phyloP scores from a whole-genome alignment of 768 basidiomycete genomes.

The Tephrocybe sp. region DNA sequence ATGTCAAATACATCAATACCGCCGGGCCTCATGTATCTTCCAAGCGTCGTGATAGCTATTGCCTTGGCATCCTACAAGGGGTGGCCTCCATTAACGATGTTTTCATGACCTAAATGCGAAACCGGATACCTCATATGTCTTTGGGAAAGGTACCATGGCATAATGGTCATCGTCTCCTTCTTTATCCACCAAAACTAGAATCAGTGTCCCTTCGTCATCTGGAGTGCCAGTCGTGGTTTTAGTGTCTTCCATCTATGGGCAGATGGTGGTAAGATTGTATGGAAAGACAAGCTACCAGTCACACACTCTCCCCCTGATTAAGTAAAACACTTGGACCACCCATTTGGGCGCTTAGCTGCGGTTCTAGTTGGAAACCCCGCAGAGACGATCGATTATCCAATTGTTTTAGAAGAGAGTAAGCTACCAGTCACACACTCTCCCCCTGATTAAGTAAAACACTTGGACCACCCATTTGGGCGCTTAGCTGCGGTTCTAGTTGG shows the following conservation, averaged over 20 bases:
- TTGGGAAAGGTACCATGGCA: slow-evolving; percentile 14
- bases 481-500: no score
- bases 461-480: no score
- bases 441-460: no score
- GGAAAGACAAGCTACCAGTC: no score
- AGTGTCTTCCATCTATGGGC: background rate
- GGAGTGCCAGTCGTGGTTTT: background rate
- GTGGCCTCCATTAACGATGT: background rate
- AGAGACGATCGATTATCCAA: no score
- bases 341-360: no score
- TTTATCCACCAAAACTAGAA: slow-evolving; percentile 3
- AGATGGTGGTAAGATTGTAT: background rate
- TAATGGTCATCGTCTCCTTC: slow-evolving; percentile 2
- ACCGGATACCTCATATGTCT: slow-evolving; percentile 8
- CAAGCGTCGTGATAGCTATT: background rate
- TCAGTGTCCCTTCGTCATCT: background rate
- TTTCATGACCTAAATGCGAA: background rate
- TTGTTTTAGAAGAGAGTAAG: no score
- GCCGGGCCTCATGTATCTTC: background rate
- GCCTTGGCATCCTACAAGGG: slow-evolving; percentile 5
- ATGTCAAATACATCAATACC: background rate
- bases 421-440: background rate
- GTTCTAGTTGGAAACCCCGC: no score
- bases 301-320: no score
- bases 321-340: no score